These are phyloP conservation scores for Russula vinacea DNA, from an alignment of 768 basidiomycete species.

Conservation along the genomic window DNA sequence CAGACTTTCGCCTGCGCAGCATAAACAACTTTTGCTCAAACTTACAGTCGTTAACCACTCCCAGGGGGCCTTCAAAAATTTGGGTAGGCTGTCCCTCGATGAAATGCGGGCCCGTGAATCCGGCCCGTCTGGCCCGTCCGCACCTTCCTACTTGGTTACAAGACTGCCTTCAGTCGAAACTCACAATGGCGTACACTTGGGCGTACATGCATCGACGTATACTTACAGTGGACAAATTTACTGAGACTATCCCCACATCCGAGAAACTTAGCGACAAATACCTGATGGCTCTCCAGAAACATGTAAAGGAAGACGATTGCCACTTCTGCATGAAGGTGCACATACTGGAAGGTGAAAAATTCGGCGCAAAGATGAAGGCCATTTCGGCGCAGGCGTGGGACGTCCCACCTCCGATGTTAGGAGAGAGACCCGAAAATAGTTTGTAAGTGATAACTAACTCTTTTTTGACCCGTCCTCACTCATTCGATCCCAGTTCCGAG, in stretches of 20 bases:
- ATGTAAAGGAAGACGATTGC: constrained; percentile 2
- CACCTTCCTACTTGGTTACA: background rate
- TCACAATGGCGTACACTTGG: no score
- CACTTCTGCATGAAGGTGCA: constrained; percentile 11
- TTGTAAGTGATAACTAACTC: no score
- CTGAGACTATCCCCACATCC: background rate
- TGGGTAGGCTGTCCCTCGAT: constrained; percentile 2
- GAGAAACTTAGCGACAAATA: background rate
- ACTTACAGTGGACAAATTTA: no score
- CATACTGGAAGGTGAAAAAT: constrained; percentile 1
- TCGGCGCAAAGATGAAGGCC: background rate
- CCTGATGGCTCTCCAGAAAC: background rate
- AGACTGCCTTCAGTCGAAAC: background rate
- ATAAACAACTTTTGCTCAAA: background rate
- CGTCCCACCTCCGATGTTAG: background rate
- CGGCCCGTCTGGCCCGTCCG: no score
- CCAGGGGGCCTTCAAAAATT: background rate
- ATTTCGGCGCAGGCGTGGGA: background rate
- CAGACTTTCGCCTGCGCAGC: background rate
- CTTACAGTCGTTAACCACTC: background rate
- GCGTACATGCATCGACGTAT: no score
- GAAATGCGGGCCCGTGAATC: no score
- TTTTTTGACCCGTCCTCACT: no score
- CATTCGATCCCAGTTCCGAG: no score
- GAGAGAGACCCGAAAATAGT: no score